These are phyloP conservation scores for Sporothrix brasiliensis DNA, from an alignment of 2,329 filamentous ascomycete species.

Conservation along the genomic window DNA sequence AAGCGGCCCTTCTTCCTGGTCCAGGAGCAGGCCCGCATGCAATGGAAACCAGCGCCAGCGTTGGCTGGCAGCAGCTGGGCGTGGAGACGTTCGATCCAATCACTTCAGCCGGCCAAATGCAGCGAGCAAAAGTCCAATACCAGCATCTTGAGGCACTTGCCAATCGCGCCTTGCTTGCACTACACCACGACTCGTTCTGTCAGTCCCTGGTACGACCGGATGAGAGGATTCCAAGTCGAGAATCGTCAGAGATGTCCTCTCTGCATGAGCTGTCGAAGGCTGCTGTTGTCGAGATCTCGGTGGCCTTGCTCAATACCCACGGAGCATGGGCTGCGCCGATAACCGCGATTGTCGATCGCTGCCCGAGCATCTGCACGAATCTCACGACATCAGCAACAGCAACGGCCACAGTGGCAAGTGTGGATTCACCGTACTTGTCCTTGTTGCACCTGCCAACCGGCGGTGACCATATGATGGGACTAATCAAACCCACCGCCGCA, in stretches of 20 bases:
- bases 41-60: background rate
- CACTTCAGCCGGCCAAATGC: background rate
- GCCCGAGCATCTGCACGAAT: constrained; percentile 23
- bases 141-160: constrained; percentile 37
- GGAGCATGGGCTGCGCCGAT: constrained; percentile 31
- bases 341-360: background rate
- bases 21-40: background rate
- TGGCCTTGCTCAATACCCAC: constrained; percentile 38
- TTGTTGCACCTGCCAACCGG: background rate
- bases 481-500: constrained; percentile 20
- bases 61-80: background rate
- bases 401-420: background rate
- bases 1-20: constrained; percentile 25
- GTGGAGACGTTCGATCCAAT: background rate
- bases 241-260: constrained; percentile 11
- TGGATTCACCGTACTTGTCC: constrained; percentile 14
- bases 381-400: constrained; percentile 16
- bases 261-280: constrained; percentile 5
- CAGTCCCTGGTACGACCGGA: background rate
- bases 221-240: background rate
- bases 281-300: constrained; percentile 34
- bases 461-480: background rate
- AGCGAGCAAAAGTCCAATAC: constrained; percentile 28
- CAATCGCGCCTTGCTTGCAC: constrained; percentile 37
- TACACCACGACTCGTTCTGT: constrained; percentile 37